phyloP scores from a whole-genome alignment of 495 filamentous ascomycete species.

The Xylaria scruposa region DNA sequence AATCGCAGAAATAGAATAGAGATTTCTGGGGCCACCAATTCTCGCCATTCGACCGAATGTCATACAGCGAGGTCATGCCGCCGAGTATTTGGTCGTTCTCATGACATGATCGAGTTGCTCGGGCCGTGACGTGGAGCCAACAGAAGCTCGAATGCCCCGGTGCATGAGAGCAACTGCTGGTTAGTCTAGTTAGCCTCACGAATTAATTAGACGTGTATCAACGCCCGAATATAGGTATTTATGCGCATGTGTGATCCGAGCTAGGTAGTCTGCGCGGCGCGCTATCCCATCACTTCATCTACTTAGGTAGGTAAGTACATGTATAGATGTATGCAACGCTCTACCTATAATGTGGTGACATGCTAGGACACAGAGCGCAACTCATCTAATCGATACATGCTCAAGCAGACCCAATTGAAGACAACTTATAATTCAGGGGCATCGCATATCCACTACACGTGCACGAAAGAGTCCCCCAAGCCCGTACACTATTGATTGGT shows the following conservation, averaged over 20 bases:
- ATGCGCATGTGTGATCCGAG: conserved; percentile 10
- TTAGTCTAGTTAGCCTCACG: conserved; percentile 4
- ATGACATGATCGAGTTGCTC: conserved; percentile 9
- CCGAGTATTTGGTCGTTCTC: background rate
- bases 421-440: conserved; percentile 15
- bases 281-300: background rate
- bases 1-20: background rate
- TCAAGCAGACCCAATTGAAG: background rate
- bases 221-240: background rate
- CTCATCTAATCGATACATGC: background rate
- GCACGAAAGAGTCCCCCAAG: background rate
- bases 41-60: background rate
- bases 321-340: background rate
- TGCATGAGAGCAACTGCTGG: conserved; percentile 6
- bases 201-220: background rate
- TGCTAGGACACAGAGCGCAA: background rate
- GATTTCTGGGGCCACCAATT: background rate
- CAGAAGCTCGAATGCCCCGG: background rate
- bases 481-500: background rate
- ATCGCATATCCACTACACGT: background rate
- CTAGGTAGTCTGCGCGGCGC: background rate
- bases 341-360: background rate
- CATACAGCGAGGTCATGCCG: conserved; percentile 5
- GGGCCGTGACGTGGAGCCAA: conserved; percentile 21
- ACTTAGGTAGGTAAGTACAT: no score